A percentile compares a stretch with the other conserved stretches of the same genome.
Evolutionary conservation across 2,329 filamentous ascomycete species (phyloP).

Genomic region (Metarhizium brunneum): DNA sequence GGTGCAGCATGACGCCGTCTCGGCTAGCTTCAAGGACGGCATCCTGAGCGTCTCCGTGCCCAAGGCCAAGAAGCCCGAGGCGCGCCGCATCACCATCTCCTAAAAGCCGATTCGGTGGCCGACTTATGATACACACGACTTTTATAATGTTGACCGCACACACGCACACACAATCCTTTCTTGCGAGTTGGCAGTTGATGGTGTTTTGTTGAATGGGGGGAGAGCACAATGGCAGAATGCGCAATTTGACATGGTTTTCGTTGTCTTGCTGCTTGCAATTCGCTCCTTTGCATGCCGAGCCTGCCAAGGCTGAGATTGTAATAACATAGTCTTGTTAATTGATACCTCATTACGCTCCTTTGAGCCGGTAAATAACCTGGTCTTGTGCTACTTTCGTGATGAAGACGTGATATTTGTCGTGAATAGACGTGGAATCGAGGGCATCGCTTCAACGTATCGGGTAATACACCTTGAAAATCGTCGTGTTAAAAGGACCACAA

Average conservation of each 20-base stretch:
- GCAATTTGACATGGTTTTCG: too few species aligned
- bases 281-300: neutral
- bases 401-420: too few species aligned
- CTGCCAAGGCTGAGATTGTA: neutral
- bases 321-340: neutral
- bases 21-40: slow-evolving; percentile 52
- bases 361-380: neutral
- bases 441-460: too few species aligned
- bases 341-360: neutral
- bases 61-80: slow-evolving; percentile 20
- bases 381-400: neutral
- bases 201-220: too few species aligned
- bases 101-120: slow-evolving; percentile 2
- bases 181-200: too few species aligned
- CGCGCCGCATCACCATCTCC: slow-evolving; percentile 15
- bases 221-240: too few species aligned
- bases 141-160: neutral
- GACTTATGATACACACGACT: neutral
- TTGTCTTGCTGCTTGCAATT: neutral
- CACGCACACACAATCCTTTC: too few species aligned
- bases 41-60: slow-evolving; percentile 53
- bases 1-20: slow-evolving; percentile 50
- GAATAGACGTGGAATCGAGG: too few species aligned
- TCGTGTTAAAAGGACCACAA: too few species aligned
- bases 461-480: too few species aligned